A percentile compares a stretch with the other conserved stretches of the same genome.
Conservation (phyloP, 495 filamentous ascomycete genomes). For the Penicillium alfredii region DNA sequence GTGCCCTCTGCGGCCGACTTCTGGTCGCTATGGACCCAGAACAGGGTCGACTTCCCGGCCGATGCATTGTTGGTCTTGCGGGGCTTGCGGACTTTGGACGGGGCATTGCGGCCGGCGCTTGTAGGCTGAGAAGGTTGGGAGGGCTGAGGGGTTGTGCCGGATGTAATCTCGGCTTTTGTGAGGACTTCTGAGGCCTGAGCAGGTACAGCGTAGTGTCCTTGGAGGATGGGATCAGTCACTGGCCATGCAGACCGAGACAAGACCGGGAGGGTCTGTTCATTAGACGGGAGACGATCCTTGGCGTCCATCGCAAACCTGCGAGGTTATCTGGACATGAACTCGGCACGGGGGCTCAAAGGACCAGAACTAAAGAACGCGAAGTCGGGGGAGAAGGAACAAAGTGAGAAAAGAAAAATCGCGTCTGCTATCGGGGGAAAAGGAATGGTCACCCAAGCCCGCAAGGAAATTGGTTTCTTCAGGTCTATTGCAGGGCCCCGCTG, state of each 20-base stretch:
- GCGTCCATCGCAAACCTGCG: slow-evolving; percentile 33
- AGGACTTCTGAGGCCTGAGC: background rate
- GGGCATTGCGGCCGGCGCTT: slow-evolving; percentile 20
- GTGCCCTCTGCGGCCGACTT: slow-evolving; percentile 36
- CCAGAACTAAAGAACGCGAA: too few relatives aligned
- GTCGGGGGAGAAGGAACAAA: background rate
- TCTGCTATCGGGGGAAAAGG: too few relatives aligned
- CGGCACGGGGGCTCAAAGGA: slow-evolving; percentile 6
- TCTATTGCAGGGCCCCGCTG: slow-evolving; percentile 9
- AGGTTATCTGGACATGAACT: slow-evolving; percentile 7
- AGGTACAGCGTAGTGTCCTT: slow-evolving; percentile 11
- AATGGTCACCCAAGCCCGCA: too few relatives aligned
- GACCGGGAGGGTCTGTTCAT: slow-evolving; percentile 27
- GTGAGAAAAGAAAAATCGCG: too few relatives aligned
- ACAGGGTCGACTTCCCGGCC: slow-evolving; percentile 35
- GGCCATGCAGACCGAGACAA: slow-evolving; percentile 18
- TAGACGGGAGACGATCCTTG: slow-evolving; percentile 23
- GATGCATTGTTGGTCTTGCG: slow-evolving; percentile 35
- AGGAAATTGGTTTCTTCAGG: too few relatives aligned
- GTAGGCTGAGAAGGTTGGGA: background rate
- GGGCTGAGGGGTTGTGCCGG: background rate
- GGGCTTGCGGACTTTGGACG: slow-evolving; percentile 35
- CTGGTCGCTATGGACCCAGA: slow-evolving; percentile 43
- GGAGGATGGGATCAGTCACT: slow-evolving; percentile 11
- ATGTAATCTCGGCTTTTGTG: slow-evolving; percentile 1